phyloP scores from a whole-genome alignment of 2,329 filamentous ascomycete genomes.

The Fusarium illudens region DNA sequence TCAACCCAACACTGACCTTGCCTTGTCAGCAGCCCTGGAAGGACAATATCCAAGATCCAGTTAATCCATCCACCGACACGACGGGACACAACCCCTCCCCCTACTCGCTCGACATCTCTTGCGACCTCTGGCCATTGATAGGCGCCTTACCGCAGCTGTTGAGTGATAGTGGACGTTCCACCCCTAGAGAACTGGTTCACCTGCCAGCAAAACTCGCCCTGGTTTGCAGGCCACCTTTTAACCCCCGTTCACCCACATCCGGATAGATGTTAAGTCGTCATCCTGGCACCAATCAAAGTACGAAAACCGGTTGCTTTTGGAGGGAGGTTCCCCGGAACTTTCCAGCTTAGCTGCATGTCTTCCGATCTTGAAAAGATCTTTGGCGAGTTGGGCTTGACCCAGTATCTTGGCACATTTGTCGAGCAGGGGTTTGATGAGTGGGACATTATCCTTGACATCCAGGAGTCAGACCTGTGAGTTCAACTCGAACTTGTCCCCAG shows the following conservation, averaged over 20 bases:
- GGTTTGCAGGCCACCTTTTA: background rate
- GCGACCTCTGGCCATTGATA: background rate
- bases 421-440: constrained; percentile 86
- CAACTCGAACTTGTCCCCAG: background rate
- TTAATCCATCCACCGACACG: background rate
- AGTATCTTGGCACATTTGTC: constrained; percentile 77
- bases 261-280: constrained; percentile 15
- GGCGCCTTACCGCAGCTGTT: background rate
- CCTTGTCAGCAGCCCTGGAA: background rate
- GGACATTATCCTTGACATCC: constrained; percentile 85
- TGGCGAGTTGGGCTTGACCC: constrained; percentile 78
- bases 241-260: background rate
- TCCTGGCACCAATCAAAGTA: constrained; percentile 30
- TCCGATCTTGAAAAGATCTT: constrained; percentile 71
- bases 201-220: background rate
- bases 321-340: constrained; percentile 21
- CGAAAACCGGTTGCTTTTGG: constrained; percentile 5
- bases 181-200: background rate
- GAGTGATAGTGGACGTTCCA: background rate
- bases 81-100: background rate
- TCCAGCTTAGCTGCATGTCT: constrained; percentile 53
- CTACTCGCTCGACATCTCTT: background rate
- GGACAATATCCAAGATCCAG: background rate
- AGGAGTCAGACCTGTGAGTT: constrained; percentile 81
- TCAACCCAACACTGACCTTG: background rate